A percentile compares a stretch with the other conserved stretches of the same genome.
phyloP scores from a whole-genome alignment of 192 early-diverging fungal genomes.

The Rhizophagus sp. region DNA sequence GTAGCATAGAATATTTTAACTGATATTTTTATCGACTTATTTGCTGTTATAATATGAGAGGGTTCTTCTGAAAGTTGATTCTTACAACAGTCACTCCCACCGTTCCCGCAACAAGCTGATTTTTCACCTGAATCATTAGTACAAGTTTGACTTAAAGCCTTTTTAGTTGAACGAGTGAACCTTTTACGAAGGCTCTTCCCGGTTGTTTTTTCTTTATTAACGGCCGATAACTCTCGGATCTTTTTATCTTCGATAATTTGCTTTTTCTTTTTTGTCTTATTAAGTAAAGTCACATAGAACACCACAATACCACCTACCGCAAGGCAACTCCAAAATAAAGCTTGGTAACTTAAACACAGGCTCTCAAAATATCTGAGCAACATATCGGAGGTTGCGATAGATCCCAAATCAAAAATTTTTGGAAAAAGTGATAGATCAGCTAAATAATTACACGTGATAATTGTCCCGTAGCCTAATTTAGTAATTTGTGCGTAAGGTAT shows the following conservation, averaged over 20 bases:
- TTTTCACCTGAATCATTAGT: neutral
- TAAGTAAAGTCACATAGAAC: neutral
- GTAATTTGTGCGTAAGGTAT: too few relatives aligned
- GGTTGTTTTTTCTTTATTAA: neutral
- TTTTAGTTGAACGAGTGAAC: neutral
- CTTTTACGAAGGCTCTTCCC: neutral
- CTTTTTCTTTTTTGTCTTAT: neutral
- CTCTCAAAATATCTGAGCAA: neutral
- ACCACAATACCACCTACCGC: neutral
- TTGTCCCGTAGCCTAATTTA: too few relatives aligned
- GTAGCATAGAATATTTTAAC: conserved; percentile 61
- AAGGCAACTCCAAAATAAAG: neutral
- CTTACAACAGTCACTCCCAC: neutral
- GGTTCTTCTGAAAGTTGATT: neutral
- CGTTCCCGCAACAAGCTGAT: neutral
- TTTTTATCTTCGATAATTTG: neutral
- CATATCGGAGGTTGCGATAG: neutral
- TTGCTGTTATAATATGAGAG: neutral
- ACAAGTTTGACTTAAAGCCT: neutral
- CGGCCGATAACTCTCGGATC: neutral
- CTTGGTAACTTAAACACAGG: neutral
- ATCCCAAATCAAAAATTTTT: too few relatives aligned
- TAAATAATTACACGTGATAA: too few relatives aligned
- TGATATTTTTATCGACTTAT: neutral
- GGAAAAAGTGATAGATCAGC: too few relatives aligned